Evolutionary conservation across 371 early-diverging fungal species (phyloP), one percentile per base, ranked within the genome.

Genomic region (Umbelopsis sp.): DNA sequence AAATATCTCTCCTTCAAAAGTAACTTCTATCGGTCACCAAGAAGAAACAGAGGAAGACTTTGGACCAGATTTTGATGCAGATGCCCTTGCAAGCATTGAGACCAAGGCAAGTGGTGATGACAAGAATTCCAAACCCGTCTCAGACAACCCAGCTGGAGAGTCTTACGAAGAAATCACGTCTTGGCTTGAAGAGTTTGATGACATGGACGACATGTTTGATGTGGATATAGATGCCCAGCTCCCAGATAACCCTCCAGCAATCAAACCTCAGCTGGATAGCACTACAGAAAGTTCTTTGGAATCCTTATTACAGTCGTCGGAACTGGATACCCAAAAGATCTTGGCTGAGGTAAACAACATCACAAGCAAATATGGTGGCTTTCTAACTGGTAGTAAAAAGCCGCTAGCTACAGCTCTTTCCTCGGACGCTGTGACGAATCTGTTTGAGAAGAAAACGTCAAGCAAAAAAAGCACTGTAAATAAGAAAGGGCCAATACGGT

Each of bases 1-100:
- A 0, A 35, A 14, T 6, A 18, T 18, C 29, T 16, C 35, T 32
- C 9, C 12, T 18, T 35, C 35, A 4, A 57, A 2, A 18, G 16
- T 1, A 18, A 16, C 35, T 1, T 16, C 35, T 5, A 18, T 18
- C 6, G 18, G 32, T 1, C 5, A 18, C 14, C 8, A 29, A 8
- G 57, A 35, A 18, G 57, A 57, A 57, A 29, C 57, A 57, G 57
- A 57, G 32, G 57, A 57, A n/a, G 57, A 57, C 29, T 57, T 57
- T 29, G 57, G 57, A 6, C 57, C 57, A 16, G 57, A 57, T 18
- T 32, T 57, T 18, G 57, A 57, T 29, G 29, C 57, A 18, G 16
- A 35, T 35, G 35, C 14, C 4, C 57, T 57, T 35, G 57, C 22
- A 11, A 35, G 57, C 35, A 57, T 57, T 29, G 57, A 57, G 18